Percentiles rank a stretch among this genome's conserved stretches.
Conservation (phyloP, 495 filamentous ascomycete species). For the Trichocladium uniseriatum region DNA sequence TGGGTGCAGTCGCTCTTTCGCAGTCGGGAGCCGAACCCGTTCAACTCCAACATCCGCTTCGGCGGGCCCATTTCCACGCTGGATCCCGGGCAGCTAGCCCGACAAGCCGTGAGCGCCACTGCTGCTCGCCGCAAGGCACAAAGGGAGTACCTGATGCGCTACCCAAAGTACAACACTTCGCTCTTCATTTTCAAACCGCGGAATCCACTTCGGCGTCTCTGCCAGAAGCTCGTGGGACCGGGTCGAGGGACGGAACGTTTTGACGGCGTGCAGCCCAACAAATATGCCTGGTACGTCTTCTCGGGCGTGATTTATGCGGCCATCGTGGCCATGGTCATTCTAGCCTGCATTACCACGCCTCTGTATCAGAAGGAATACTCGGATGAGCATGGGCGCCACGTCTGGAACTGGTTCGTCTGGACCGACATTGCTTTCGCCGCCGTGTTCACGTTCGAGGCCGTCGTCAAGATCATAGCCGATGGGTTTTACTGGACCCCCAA, state of each 20-base stretch:
- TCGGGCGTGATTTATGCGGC: slow-evolving; percentile 88
- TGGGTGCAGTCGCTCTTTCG: slow-evolving; percentile 43
- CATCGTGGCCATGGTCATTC: slow-evolving; percentile 92
- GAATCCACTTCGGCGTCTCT: slow-evolving; percentile 69
- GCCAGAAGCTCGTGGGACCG: slow-evolving; percentile 86
- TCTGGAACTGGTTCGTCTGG: slow-evolving; percentile 82
- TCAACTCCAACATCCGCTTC: slow-evolving; percentile 76
- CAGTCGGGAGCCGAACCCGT: slow-evolving; percentile 80
- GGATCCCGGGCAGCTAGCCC: slow-evolving; percentile 78
- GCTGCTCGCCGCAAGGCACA: slow-evolving; percentile 78
- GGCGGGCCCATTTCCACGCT: slow-evolving; percentile 63
- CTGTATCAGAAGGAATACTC: slow-evolving; percentile 86
- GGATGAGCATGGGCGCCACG: slow-evolving; percentile 37
- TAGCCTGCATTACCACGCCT: slow-evolving; percentile 91
- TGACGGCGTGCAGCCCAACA: slow-evolving; percentile 79
- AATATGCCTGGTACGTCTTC: slow-evolving; percentile 82
- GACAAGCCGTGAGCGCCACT: slow-evolving; percentile 75
- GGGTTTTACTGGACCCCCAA: slow-evolving; percentile 97
- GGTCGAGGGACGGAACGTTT: slow-evolving; percentile 77
- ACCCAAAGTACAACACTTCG: slow-evolving; percentile 88
- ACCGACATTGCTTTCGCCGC: slow-evolving; percentile 83
- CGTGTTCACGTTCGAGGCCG: slow-evolving; percentile 77
- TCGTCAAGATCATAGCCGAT: slow-evolving; percentile 92
- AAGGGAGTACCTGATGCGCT: slow-evolving; percentile 74
- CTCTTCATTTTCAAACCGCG: slow-evolving; percentile 75